A percentile compares a stretch with the other conserved stretches of the same genome.
Evolutionary conservation across 192 early-diverging fungal species (phyloP).

Genomic region (Jimgerdemannia flammicorona): DNA sequence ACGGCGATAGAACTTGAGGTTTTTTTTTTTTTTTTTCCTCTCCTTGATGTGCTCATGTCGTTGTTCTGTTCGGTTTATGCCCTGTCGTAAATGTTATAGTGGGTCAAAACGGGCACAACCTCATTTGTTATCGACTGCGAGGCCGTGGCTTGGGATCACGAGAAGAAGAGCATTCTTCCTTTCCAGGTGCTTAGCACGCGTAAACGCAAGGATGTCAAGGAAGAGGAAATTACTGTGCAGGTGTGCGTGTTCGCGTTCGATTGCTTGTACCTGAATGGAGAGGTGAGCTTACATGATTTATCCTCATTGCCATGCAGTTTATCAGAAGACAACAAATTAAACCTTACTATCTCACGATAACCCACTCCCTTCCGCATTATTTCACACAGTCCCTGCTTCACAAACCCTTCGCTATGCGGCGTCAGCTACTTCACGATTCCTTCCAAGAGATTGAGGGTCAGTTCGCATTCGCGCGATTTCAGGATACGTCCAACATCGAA

Average conservation of each 20-base stretch:
- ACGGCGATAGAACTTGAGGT: no score
- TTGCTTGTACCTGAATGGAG: conserved; percentile 89
- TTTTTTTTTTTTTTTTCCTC: no score
- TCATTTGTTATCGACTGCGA: conserved; percentile 98
- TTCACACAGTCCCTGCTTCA: conserved; percentile 64
- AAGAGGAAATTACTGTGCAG: conserved; percentile 89
- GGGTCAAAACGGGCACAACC: conserved; percentile 52
- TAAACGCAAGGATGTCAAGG: conserved; percentile 91
- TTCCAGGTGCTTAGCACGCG: conserved; percentile 96
- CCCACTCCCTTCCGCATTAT: background rate
- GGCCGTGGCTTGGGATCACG: conserved; percentile 97
- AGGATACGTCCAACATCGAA: conserved; percentile 80
- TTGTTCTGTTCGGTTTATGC: conserved; percentile 5
- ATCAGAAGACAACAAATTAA: conserved; percentile 5
- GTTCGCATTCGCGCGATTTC: conserved; percentile 84
- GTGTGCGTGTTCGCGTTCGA: conserved; percentile 99
- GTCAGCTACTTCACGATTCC: conserved; percentile 60
- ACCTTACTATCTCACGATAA: conserved; percentile 2
- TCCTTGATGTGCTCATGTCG: background rate
- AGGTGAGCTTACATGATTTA: conserved; percentile 41
- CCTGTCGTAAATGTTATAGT: conserved; percentile 10
- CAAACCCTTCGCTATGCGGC: conserved; percentile 70
- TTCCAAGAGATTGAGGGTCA: conserved; percentile 83
- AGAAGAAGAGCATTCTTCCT: conserved; percentile 78
- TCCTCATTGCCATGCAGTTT: background rate